phyloP scores from a whole-genome alignment of 805 yeast genomes.

The Lipomyces kockii region DNA sequence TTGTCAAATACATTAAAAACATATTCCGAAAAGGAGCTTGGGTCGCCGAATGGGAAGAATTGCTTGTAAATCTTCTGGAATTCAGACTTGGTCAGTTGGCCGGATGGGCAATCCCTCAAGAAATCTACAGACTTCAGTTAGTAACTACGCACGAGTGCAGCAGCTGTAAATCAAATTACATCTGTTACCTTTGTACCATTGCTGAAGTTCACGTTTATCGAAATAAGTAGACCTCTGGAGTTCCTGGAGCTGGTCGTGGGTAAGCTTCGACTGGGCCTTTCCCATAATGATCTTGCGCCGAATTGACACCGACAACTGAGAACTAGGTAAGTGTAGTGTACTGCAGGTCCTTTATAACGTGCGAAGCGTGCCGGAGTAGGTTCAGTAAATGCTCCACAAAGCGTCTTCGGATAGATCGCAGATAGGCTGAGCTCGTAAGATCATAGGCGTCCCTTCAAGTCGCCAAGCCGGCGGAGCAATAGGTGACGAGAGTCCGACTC shows the following conservation, averaged over 20 bases:
- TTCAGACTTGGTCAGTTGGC: constrained; percentile 83
- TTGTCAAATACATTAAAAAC: constrained; percentile 88
- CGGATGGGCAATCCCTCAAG: constrained; percentile 88
- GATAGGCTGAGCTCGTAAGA: neutral
- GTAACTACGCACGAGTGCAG: neutral
- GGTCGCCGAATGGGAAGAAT: constrained; percentile 98
- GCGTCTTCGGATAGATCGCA: neutral
- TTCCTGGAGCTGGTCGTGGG: constrained; percentile 84
- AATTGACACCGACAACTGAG: neutral
- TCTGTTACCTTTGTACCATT: constrained; percentile 83
- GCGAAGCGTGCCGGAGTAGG: neutral
- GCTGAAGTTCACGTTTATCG: constrained; percentile 91
- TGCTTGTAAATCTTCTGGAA: constrained; percentile 92
- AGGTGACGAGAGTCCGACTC: neutral
- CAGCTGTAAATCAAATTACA: neutral
- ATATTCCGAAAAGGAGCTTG: constrained; percentile 84
- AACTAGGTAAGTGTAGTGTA: neutral
- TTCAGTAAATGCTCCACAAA: neutral
- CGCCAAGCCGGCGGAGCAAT: neutral
- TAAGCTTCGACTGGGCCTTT: constrained; percentile 87
- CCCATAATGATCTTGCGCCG: constrained; percentile 64
- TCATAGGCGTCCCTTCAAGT: neutral
- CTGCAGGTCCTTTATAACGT: neutral
- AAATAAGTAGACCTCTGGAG: constrained; percentile 86
- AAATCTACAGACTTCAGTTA: constrained; percentile 54